Evolutionary conservation across 2,329 filamentous ascomycete genomes (phyloP).

Genomic region (Botryosphaeria agaves): DNA sequence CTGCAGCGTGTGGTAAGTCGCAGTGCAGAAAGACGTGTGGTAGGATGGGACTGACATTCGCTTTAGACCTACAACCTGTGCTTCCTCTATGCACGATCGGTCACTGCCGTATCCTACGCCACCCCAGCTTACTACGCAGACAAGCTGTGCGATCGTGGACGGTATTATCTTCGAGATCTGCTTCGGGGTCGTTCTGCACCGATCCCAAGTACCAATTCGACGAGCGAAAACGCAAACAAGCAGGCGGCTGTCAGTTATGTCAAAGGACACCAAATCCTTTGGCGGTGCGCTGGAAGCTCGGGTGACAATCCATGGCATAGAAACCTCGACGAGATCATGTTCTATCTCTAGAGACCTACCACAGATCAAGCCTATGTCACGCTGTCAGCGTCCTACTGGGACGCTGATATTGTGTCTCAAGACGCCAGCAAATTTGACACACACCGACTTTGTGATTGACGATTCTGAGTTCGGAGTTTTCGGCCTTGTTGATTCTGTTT

Average conservation of each 20-base stretch:
- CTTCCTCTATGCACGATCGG: slow-evolving; percentile 16
- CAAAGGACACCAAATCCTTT: background rate
- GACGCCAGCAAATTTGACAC: background rate
- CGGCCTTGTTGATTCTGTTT: background rate
- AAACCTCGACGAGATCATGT: slow-evolving; percentile 10
- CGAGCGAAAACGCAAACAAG: background rate
- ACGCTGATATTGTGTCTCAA: background rate
- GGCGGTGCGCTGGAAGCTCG: background rate
- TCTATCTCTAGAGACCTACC: slow-evolving; percentile 7
- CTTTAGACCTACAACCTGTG: slow-evolving; percentile 15
- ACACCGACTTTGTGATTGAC: background rate
- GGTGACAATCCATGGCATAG: slow-evolving; percentile 10
- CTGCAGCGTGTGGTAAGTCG: slow-evolving; percentile 10
- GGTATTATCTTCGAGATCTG: slow-evolving; percentile 10
- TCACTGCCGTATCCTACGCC: slow-evolving; percentile 16
- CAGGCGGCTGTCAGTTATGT: background rate
- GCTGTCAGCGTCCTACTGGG: background rate
- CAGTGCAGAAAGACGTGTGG: too few relatives aligned
- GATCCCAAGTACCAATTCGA: background rate
- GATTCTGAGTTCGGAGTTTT: background rate
- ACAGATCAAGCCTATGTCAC: background rate
- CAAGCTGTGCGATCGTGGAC: slow-evolving; percentile 19
- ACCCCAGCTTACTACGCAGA: slow-evolving; percentile 22
- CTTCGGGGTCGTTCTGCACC: background rate
- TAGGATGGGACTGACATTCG: slow-evolving; percentile 3